Evolutionary conservation across 768 basidiomycete species (phyloP).

Genomic region (Lactarius sanguifluus): DNA sequence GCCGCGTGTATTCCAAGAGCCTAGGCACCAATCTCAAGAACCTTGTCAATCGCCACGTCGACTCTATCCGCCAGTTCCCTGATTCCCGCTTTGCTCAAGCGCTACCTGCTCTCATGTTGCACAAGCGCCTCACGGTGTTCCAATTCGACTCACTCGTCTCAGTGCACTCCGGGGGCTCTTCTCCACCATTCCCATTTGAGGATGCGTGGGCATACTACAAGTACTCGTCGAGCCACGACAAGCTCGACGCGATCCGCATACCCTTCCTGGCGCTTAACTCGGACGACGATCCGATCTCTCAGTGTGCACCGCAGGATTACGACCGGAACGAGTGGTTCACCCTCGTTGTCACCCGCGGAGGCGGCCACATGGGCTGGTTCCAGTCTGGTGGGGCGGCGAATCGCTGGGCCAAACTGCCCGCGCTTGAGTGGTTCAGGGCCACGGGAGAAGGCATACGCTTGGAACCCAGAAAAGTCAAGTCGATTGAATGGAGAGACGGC

Average conservation of each 20-base stretch:
- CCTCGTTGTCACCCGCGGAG: slow-evolving; percentile 65
- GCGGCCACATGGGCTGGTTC: slow-evolving; percentile 91
- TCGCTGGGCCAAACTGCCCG: slow-evolving; percentile 71
- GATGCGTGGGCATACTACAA: slow-evolving; percentile 50
- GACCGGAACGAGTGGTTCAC: slow-evolving; percentile 53
- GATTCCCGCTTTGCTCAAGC: slow-evolving; percentile 52
- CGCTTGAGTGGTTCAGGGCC: slow-evolving; percentile 71
- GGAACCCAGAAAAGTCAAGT: slow-evolving; percentile 36
- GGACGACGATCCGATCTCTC: slow-evolving; percentile 83
- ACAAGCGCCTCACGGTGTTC: slow-evolving; percentile 54
- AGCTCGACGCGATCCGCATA: slow-evolving; percentile 59
- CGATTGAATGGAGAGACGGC: slow-evolving; percentile 55
- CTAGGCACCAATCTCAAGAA: slow-evolving; percentile 75
- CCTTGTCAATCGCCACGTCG: slow-evolving; percentile 53
- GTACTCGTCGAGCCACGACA: slow-evolving; percentile 60
- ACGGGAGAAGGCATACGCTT: slow-evolving; percentile 53
- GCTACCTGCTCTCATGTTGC: slow-evolving; percentile 42
- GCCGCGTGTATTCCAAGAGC: slow-evolving; percentile 68
- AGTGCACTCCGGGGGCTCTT: slow-evolving; percentile 62
- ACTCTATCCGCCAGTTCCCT: slow-evolving; percentile 48
- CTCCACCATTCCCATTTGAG: slow-evolving; percentile 48
- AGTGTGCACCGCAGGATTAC: slow-evolving; percentile 56
- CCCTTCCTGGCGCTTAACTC: slow-evolving; percentile 79
- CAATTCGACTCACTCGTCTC: slow-evolving; percentile 66
- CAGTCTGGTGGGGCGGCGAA: slow-evolving; percentile 41